Conservation (phyloP, 352 stramenopile species). For the Globisporangium megalacanthum region DNA sequence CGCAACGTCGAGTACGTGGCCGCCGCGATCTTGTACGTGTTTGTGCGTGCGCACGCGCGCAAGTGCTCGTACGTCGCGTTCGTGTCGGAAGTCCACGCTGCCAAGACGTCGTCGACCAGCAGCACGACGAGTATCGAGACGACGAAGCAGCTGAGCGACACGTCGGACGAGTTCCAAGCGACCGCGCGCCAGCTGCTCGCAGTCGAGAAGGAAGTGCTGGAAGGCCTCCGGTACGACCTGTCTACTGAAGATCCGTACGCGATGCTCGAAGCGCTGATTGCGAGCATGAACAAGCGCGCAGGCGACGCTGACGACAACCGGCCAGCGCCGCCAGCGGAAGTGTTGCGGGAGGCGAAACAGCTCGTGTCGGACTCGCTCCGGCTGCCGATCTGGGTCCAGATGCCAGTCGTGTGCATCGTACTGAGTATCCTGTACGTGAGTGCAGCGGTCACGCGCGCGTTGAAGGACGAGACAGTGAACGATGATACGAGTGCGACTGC, state of each 20-base stretch:
- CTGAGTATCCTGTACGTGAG: conserved; percentile 69
- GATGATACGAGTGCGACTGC: not conserved
- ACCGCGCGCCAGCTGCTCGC: conserved; percentile 56
- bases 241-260: conserved; percentile 63
- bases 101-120: conserved; percentile 27
- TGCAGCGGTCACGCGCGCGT: conserved; percentile 35
- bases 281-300: conserved; percentile 25
- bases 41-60: conserved; percentile 65
- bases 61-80: conserved; percentile 57
- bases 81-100: conserved; percentile 67
- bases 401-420: conserved; percentile 54
- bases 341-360: conserved; percentile 66
- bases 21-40: conserved; percentile 66
- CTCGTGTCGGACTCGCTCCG: conserved; percentile 46
- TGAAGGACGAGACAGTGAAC: conserved; percentile 16
- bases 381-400: conserved; percentile 62
- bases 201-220: conserved; percentile 54
- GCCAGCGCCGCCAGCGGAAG: conserved; percentile 26
- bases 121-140: conserved; percentile 11
- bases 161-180: conserved; percentile 44
- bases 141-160: conserved; percentile 14
- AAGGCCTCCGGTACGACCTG: conserved; percentile 73
- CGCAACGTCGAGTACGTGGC: conserved; percentile 58
- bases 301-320: conserved; percentile 6
- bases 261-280: conserved; percentile 64